phyloP scores from a whole-genome alignment of 495 filamentous ascomycete species.

The Neurospora discreta region DNA sequence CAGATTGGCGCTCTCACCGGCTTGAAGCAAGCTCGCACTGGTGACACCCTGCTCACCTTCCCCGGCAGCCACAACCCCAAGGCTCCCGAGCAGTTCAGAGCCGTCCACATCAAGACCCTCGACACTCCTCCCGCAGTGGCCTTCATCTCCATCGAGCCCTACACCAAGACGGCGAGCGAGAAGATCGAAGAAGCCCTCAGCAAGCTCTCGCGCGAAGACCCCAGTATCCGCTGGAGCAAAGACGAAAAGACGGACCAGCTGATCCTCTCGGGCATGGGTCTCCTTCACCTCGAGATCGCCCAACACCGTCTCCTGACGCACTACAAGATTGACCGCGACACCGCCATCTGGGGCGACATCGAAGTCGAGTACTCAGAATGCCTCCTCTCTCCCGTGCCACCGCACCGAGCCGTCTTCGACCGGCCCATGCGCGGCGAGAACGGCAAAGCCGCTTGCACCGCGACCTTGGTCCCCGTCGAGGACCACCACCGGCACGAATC shows the following conservation, averaged over 20 bases:
- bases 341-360: slow-evolving; percentile 78
- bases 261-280: slow-evolving; percentile 90
- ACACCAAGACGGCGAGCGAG: slow-evolving; percentile 67
- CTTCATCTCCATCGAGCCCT: slow-evolving; percentile 84
- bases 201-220: slow-evolving; percentile 81
- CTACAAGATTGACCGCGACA: slow-evolving; percentile 60
- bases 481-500: slow-evolving; percentile 26
- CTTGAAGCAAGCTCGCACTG: slow-evolving; percentile 81
- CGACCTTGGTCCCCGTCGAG: slow-evolving; percentile 48
- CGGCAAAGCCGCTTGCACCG: slow-evolving; percentile 67
- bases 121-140: slow-evolving; percentile 89
- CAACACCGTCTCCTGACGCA: slow-evolving; percentile 77
- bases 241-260: slow-evolving; percentile 92
- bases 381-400: slow-evolving; percentile 39
- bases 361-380: slow-evolving; percentile 92
- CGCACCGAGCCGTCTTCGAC: slow-evolving; percentile 57
- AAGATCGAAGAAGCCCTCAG: slow-evolving; percentile 62
- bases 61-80: slow-evolving; percentile 30
- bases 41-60: slow-evolving; percentile 80
- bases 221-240: slow-evolving; percentile 72
- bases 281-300: slow-evolving; percentile 95
- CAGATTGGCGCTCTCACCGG: slow-evolving; percentile 96
- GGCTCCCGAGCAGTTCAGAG: slow-evolving; percentile 53
- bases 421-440: slow-evolving; percentile 68
- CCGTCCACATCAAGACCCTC: slow-evolving; percentile 77